Base-by-base conservation (phyloP, 768 basidiomycete species). In the Pleurotus sapidus region DNA sequence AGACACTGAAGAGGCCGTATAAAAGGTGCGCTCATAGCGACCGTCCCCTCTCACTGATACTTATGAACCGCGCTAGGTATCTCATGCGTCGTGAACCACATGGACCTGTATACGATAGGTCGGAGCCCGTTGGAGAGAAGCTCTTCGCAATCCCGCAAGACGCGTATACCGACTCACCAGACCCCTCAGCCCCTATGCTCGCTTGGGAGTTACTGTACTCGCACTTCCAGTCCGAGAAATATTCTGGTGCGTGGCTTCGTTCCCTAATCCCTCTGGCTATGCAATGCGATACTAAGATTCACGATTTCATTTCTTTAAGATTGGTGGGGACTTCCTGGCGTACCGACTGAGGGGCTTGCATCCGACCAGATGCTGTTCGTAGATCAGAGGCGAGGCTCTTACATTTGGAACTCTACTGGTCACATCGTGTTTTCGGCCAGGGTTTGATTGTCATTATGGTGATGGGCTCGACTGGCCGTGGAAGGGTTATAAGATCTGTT, bases 161-260 rank as follows among this genome's bases (percentile, higher is more conserved):
- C 17, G 24, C 53, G 2, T 40, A 43, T 23, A 4, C 51, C 6
- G 12, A 30, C 4, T 20, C 18, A 8, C 15, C 20, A 27, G 39
- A 54, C 23, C n/a, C 8, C 39, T 40, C 34, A n/a, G 18, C 18
- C 15, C 51, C 51, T 5, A 54, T 54, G 39, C 39, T 23, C 15
- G 51, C 37, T 11, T 54, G 34, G 17, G 58, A 59, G n/a, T 11
- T 34, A 30, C 42, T 59, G n/a, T 59, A 59, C 45, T 55, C 55
- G 14, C 58, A 59, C 38, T 55, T 59, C 25, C 58, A 59, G 51
- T 18, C 23, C 11, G 58, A 59, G 27, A 59, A 59, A 42, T 59
- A 46, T 23, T 25, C 43, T 15, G 39, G 58, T 59, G 34, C 14
- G 51, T 46, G 1, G 9, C 15, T 25, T 34, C 30, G 11, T 15